Conservation (phyloP, 371 early-diverging fungal genomes). For the Mortierella polycephala region DNA sequence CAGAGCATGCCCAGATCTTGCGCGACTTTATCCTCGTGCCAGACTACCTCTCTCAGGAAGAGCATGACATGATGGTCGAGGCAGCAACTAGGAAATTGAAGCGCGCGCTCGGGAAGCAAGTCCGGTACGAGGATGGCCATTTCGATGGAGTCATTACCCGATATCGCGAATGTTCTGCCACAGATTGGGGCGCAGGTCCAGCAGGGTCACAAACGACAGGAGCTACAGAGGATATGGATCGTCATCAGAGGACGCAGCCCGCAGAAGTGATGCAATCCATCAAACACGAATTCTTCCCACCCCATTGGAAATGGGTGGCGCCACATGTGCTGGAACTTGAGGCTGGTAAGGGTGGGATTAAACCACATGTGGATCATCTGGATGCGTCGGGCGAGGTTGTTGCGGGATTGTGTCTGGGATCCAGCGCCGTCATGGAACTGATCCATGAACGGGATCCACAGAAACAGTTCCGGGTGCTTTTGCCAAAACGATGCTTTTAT, state of each 20-base stretch:
- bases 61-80: conserved; percentile 56
- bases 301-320: conserved; percentile 47
- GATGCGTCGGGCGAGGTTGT: conserved; percentile 67
- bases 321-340: conserved; percentile 59
- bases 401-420: conserved; percentile 64
- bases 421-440: conserved; percentile 63
- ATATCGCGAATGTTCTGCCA: conserved; percentile 58
- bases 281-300: conserved; percentile 43
- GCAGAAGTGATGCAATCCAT: conserved; percentile 38
- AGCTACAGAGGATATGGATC: neutral
- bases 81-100: conserved; percentile 59
- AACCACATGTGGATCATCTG: conserved; percentile 69
- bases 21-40: conserved; percentile 60
- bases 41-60: conserved; percentile 55
- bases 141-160: conserved; percentile 67
- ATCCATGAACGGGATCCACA: conserved; percentile 56
- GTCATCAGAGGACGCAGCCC: conserved; percentile 17
- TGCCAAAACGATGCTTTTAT: conserved; percentile 63
- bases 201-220: neutral
- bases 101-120: conserved; percentile 55
- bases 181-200: conserved; percentile 43
- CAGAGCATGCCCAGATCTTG: conserved; percentile 33
- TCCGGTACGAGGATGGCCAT: conserved; percentile 62
- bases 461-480: conserved; percentile 55
- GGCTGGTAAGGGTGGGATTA: conserved; percentile 60